phyloP scores from a whole-genome alignment of 164 flowering plant genomes.

The Chimonanthus salicifolius region DNA sequence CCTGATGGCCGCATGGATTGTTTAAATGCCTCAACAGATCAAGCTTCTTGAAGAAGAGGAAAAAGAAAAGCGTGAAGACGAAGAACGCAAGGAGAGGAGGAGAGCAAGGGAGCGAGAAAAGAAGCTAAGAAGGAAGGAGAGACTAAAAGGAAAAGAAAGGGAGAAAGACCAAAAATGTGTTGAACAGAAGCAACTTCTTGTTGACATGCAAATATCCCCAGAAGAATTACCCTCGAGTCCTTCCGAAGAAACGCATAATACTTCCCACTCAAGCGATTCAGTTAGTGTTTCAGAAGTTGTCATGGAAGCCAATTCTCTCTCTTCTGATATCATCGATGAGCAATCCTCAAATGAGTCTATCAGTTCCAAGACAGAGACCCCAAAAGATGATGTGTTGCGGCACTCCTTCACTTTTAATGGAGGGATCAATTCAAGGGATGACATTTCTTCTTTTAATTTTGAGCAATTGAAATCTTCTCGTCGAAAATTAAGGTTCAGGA shows the following conservation, averaged over 20 bases:
- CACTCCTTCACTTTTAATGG: slow-evolving; percentile 25
- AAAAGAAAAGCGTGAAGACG: slow-evolving; percentile 93
- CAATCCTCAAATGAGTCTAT: slow-evolving; percentile 26
- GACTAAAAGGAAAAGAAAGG: slow-evolving; percentile 72
- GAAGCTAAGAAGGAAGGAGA: slow-evolving; percentile 86
- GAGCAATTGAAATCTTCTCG: slow-evolving; percentile 51
- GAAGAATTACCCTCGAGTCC: slow-evolving; percentile 30
- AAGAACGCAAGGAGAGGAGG: slow-evolving; percentile 83
- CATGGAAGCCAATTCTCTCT: slow-evolving; percentile 22
- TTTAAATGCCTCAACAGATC: slow-evolving; percentile 39
- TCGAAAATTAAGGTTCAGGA: slow-evolving; percentile 40
- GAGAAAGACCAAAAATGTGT: slow-evolving; percentile 31
- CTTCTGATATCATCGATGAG: slow-evolving; percentile 38
- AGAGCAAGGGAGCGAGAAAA: slow-evolving; percentile 90
- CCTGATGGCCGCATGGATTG: not conserved
- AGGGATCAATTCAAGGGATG: slow-evolving; percentile 32
- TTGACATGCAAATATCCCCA: slow-evolving; percentile 21
- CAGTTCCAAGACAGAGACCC: not conserved
- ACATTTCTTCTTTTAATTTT: slow-evolving; percentile 27
- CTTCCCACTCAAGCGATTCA: slow-evolving; percentile 33
- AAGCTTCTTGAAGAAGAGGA: slow-evolving; percentile 99
- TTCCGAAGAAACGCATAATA: slow-evolving; percentile 37
- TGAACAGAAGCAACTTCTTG: slow-evolving; percentile 23
- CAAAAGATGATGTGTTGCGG: not conserved
- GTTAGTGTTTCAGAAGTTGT: slow-evolving; percentile 43